phyloP scores from a whole-genome alignment of 2,329 filamentous ascomycete genomes.

The Pseudocercospora pini-densiflorae region DNA sequence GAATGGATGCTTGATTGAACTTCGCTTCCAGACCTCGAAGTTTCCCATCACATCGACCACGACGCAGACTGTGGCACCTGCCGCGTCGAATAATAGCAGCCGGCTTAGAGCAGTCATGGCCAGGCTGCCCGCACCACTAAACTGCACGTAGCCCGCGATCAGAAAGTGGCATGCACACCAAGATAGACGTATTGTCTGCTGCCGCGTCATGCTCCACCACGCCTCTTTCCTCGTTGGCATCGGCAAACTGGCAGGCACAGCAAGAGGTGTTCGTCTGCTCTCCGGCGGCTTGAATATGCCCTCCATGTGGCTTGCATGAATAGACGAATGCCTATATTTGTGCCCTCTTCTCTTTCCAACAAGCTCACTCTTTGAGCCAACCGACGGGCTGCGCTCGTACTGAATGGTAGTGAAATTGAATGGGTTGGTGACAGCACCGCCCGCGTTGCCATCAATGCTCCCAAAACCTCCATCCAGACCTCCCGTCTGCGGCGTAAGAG shows the following conservation, averaged over 20 bases:
- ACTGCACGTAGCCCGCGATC: slow-evolving; percentile 82
- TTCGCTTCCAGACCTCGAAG: slow-evolving; percentile 96
- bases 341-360: slow-evolving; percentile 92
- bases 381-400: slow-evolving; percentile 43
- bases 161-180: slow-evolving; percentile 91
- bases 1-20: slow-evolving; percentile 91
- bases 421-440: slow-evolving; percentile 60
- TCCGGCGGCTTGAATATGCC: slow-evolving; percentile 90
- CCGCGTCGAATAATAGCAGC: slow-evolving; percentile 91
- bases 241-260: slow-evolving; percentile 87
- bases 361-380: slow-evolving; percentile 71
- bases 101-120: slow-evolving; percentile 92
- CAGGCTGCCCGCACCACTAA: slow-evolving; percentile 81
- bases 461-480: slow-evolving; percentile 37
- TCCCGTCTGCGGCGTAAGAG: slow-evolving; percentile 40
- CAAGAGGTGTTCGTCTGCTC: slow-evolving; percentile 81
- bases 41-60: slow-evolving; percentile 92
- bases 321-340: slow-evolving; percentile 96
- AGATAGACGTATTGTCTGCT: slow-evolving; percentile 79
- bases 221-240: slow-evolving; percentile 89
- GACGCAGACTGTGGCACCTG: slow-evolving; percentile 89
- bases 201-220: slow-evolving; percentile 83
- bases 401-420: slow-evolving; percentile 88
- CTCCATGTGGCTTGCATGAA: slow-evolving; percentile 81
- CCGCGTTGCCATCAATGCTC: slow-evolving; percentile 29